Evolutionary conservation across 2,329 filamentous ascomycete species (phyloP).

Genomic region (Leptodontidium sp.): DNA sequence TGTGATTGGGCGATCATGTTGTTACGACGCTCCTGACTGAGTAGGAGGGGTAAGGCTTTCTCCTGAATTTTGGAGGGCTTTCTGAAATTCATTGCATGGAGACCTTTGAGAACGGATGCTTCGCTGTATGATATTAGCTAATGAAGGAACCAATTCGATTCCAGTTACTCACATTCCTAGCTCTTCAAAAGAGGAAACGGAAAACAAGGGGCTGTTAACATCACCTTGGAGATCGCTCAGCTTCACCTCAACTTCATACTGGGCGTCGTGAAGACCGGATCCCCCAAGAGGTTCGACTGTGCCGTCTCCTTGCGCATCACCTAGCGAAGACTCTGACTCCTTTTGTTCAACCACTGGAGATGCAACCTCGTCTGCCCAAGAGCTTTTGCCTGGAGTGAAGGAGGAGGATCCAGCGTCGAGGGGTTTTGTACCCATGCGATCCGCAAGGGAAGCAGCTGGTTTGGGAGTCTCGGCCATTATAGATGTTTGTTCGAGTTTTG

Average conservation of each 20-base stretch:
- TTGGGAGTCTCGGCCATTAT: slow-evolving; percentile 37
- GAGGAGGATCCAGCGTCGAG: slow-evolving; percentile 31
- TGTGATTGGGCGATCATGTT: slow-evolving; percentile 99
- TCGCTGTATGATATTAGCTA: slow-evolving; percentile 51
- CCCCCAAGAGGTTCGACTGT: slow-evolving; percentile 52
- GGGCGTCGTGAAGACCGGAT: slow-evolving; percentile 71
- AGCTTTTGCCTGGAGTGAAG: slow-evolving; percentile 39
- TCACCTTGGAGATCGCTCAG: slow-evolving; percentile 89
- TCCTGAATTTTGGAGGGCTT: slow-evolving; percentile 99
- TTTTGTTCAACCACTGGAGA: slow-evolving; percentile 38
- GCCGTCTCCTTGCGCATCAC: slow-evolving; percentile 55
- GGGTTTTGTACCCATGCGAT: slow-evolving; percentile 50
- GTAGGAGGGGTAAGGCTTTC: slow-evolving; percentile 87
- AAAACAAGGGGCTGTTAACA: slow-evolving; percentile 86
- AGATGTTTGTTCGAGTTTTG: background rate
- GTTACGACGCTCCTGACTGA: slow-evolving; percentile 77
- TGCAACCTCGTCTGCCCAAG: slow-evolving; percentile 54
- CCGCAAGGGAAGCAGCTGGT: slow-evolving; percentile 53
- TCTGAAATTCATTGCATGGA: slow-evolving; percentile 84
- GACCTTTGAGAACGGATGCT: slow-evolving; percentile 75
- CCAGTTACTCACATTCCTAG: slow-evolving; percentile 75
- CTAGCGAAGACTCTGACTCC: slow-evolving; percentile 27
- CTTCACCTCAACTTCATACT: slow-evolving; percentile 91
- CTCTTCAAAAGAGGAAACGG: slow-evolving; percentile 83
- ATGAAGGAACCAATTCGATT: background rate